Evolutionary conservation across 1,284 basidiomycete genomes (phyloP).

Genomic region (Austropuccinia psidii): DNA sequence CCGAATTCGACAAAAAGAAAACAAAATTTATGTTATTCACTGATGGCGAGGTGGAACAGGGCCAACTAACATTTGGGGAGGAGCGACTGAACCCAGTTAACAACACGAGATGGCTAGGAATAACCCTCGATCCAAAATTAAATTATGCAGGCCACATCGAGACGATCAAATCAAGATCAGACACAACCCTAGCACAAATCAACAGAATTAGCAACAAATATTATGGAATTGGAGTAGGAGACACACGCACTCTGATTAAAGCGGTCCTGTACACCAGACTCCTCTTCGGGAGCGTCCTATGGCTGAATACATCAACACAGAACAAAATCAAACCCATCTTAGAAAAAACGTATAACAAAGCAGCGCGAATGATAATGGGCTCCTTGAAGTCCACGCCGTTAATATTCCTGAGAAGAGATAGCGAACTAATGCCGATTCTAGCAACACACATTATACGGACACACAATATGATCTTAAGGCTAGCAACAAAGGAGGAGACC

Average conservation of each 20-base stretch:
- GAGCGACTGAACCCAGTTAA: neutral
- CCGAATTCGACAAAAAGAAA: slow-evolving; percentile 17
- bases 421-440: neutral
- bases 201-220: neutral
- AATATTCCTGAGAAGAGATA: neutral
- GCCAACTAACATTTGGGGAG: neutral
- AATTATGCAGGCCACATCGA: neutral
- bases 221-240: neutral
- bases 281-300: slow-evolving; percentile 12
- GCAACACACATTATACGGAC: neutral
- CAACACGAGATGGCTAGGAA: neutral
- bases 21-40: slow-evolving; percentile 2
- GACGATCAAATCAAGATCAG: neutral
- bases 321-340: neutral
- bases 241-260: neutral
- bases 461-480: neutral
- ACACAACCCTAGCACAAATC: neutral
- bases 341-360: neutral
- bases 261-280: neutral
- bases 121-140: neutral
- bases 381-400: neutral
- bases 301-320: neutral
- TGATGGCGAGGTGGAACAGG: neutral
- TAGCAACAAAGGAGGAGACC: neutral
- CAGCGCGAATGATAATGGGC: neutral